Evolutionary conservation across 306 rosid species (phyloP).

Genomic region (Citrullus colocynthis): DNA sequence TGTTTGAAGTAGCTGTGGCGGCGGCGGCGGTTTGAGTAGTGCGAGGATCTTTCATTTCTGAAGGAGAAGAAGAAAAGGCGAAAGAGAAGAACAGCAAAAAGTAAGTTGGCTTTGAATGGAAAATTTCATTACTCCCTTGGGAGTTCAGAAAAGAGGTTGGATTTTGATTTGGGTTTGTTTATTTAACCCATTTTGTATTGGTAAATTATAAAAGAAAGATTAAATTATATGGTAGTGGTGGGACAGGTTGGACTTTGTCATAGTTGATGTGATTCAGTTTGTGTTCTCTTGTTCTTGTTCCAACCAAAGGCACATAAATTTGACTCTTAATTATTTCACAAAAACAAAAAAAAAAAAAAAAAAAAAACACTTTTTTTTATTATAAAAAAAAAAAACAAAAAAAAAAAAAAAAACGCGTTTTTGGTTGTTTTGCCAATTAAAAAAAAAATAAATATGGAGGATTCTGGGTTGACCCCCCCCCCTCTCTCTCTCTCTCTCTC

Average conservation of each 20-base stretch:
- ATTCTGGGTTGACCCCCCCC: conserved; percentile 10
- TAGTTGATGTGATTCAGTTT: not conserved
- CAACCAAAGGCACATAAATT: not conserved
- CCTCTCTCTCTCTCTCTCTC: too few relatives aligned
- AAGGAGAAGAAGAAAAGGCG: not conserved
- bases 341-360: not conserved
- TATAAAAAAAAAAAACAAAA: too few relatives aligned
- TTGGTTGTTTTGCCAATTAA: not conserved
- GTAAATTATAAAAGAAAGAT: not conserved
- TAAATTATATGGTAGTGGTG: not conserved
- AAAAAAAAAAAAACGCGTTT: conserved; percentile 6
- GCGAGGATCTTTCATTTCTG: conserved; percentile 11
- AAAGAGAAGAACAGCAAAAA: not conserved
- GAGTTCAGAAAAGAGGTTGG: not conserved
- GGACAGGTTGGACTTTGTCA: conserved; percentile 12
- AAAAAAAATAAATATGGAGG: not conserved
- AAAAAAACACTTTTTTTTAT: too few relatives aligned
- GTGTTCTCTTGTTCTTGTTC: not conserved
- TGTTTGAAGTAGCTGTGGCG: conserved; percentile 13
- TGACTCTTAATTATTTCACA: not conserved
- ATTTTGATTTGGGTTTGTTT: conserved; percentile 1
- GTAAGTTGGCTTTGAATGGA: not conserved
- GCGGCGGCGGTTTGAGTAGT: conserved; percentile 24
- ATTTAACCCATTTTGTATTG: not conserved
- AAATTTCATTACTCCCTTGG: not conserved